Evolutionary conservation across 2,329 filamentous ascomycete species (phyloP).

Genomic region (Aaosphaeria arxii): DNA sequence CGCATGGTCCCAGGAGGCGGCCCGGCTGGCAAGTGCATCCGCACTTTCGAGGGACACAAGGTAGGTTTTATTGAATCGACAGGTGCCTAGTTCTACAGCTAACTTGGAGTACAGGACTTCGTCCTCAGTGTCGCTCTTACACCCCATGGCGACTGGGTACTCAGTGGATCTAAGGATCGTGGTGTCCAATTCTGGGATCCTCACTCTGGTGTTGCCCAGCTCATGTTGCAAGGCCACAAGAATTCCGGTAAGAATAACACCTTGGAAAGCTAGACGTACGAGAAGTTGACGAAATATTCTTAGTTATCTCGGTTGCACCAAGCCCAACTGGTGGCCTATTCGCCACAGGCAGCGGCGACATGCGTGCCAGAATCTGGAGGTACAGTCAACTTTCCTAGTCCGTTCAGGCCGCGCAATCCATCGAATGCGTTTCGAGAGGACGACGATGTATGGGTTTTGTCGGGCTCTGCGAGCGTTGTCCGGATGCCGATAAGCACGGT

Average conservation of each 20-base stretch:
- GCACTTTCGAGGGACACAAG: conserved; percentile 96
- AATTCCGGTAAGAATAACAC: conserved; percentile 65
- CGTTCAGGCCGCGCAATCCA: background rate
- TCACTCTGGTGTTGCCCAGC: conserved; percentile 84
- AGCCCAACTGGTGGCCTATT: conserved; percentile 86
- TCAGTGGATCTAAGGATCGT: conserved; percentile 94
- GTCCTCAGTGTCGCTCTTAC: conserved; percentile 94
- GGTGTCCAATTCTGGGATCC: conserved; percentile 99
- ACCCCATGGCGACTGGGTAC: conserved; percentile 90
- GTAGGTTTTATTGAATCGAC: conserved; percentile 47
- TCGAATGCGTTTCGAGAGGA: background rate
- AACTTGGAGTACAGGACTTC: conserved; percentile 65
- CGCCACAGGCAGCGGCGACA: conserved; percentile 94
- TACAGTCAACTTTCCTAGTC: conserved; percentile 40
- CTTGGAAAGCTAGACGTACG: background rate
- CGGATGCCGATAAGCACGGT: background rate
- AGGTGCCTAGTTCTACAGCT: background rate
- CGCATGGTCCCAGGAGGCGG: conserved; percentile 63
- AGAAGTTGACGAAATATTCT: background rate
- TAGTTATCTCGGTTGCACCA: conserved; percentile 93
- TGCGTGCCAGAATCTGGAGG: conserved; percentile 96
- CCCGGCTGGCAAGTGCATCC: conserved; percentile 89
- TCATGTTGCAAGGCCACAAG: conserved; percentile 99
- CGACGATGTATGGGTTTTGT: too few species aligned
- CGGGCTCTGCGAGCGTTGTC: too few species aligned